phyloP scores from a whole-genome alignment of 805 yeast species.

The Wickerhamomyces xylosicus region DNA sequence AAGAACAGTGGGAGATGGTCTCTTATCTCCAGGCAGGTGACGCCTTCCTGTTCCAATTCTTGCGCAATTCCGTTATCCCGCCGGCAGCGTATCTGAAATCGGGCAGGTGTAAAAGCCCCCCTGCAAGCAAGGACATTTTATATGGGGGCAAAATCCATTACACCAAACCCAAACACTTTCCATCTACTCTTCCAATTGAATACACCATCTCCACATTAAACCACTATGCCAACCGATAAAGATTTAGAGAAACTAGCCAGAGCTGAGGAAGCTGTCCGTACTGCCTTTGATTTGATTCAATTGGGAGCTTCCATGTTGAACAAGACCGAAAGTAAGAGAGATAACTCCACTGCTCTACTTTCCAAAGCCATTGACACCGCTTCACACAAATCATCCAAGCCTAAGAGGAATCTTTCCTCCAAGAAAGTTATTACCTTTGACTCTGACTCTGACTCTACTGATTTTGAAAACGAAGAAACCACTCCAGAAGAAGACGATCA shows the following conservation, averaged over 20 bases:
- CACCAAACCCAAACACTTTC: too few relatives aligned
- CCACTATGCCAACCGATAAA: constrained; percentile 2
- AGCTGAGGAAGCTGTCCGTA: constrained; percentile 15
- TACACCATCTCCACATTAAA: background rate
- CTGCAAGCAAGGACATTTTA: too few relatives aligned
- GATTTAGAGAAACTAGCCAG: constrained; percentile 4
- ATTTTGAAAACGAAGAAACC: constrained; percentile 11
- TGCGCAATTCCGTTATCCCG: too few relatives aligned
- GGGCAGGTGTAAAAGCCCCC: too few relatives aligned
- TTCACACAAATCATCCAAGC: background rate
- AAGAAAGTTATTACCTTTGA: constrained; percentile 12
- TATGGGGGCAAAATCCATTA: too few relatives aligned
- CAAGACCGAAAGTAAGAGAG: constrained; percentile 1
- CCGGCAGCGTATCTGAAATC: too few relatives aligned
- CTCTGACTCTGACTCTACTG: constrained; percentile 1
- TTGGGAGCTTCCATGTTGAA: constrained; percentile 15
- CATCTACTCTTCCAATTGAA: too few relatives aligned
- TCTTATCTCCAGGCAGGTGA: too few relatives aligned
- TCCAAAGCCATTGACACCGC: constrained; percentile 2
- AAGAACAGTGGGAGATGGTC: too few relatives aligned
- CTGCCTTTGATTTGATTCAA: constrained; percentile 17
- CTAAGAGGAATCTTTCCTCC: constrained; percentile 2
- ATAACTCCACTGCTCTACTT: background rate
- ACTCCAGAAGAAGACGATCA: constrained; percentile 17
- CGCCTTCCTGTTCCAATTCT: too few relatives aligned